Conservation (phyloP, 805 yeast genomes). For the Komagataella pastoris region DNA sequence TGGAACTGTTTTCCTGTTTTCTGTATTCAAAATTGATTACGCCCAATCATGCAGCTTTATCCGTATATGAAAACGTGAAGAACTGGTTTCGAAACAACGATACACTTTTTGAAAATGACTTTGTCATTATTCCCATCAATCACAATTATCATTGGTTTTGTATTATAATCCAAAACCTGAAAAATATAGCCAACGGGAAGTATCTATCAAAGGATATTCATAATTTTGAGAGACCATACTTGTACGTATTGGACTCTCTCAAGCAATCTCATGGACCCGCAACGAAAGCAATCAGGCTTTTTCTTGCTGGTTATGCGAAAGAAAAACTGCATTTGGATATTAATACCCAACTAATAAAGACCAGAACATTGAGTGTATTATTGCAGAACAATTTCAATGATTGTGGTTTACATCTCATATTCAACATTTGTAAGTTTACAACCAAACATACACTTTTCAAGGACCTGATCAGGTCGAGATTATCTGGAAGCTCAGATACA, state of each 20-base stretch:
- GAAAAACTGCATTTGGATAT: constrained; percentile 43
- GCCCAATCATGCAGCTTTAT: constrained; percentile 7
- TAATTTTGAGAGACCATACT: constrained; percentile 18
- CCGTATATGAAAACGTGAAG: constrained; percentile 42
- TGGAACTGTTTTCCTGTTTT: constrained; percentile 61
- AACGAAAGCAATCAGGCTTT: constrained; percentile 36
- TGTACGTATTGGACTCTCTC: constrained; percentile 68
- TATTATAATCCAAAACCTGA: constrained; percentile 49
- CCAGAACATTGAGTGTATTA: constrained; percentile 38
- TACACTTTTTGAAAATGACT: constrained; percentile 35
- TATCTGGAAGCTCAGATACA: background rate
- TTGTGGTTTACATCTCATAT: constrained; percentile 87
- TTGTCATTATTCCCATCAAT: constrained; percentile 70
- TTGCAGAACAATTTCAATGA: constrained; percentile 82
- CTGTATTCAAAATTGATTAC: constrained; percentile 54
- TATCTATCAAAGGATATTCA: constrained; percentile 3
- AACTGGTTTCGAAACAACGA: constrained; percentile 72
- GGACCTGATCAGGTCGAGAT: constrained; percentile 26
- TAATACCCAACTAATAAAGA: constrained; percentile 26
- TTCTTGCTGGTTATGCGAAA: constrained; percentile 54
- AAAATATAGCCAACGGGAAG: constrained; percentile 9
- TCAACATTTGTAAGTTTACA: constrained; percentile 51
- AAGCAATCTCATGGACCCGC: constrained; percentile 42
- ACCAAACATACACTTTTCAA: constrained; percentile 33
- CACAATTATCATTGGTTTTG: constrained; percentile 82